A percentile compares a stretch with the other conserved stretches of the same genome.
These are phyloP conservation scores for Acanthamoeba lugdunensis DNA, from an alignment of 208 protist species.

Conservation along the genomic window DNA sequence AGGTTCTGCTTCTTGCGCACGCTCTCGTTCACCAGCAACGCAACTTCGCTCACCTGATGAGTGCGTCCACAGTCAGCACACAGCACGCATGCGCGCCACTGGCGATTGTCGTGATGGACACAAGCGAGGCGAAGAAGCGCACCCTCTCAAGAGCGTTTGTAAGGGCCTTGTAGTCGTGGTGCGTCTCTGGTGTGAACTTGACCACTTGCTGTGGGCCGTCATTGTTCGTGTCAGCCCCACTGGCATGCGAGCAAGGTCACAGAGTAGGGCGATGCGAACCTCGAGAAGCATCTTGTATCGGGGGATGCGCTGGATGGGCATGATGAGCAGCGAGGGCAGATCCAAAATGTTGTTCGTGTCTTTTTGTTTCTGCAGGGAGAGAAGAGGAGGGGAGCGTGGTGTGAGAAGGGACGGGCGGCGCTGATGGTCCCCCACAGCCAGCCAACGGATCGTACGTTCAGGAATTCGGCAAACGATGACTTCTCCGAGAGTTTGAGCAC, in stretches of 20 bases:
- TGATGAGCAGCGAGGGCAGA: slow-evolving; percentile 69
- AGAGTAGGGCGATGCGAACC: background rate
- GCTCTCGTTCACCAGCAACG: slow-evolving; percentile 61
- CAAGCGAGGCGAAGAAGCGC: background rate
- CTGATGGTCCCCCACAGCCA: background rate
- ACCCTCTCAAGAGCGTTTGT: slow-evolving; percentile 48
- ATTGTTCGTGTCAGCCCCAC: no score
- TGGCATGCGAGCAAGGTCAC: no score
- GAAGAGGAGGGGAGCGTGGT: no score
- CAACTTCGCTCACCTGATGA: slow-evolving; percentile 47
- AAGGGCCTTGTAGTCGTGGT: slow-evolving; percentile 46
- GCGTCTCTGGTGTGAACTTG: slow-evolving; percentile 41
- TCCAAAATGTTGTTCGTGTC: slow-evolving; percentile 68
- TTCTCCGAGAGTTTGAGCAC: slow-evolving; percentile 58
- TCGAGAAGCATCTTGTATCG: slow-evolving; percentile 67
- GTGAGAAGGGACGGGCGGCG: background rate
- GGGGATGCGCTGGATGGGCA: slow-evolving; percentile 71
- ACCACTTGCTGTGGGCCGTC: slow-evolving; percentile 30
- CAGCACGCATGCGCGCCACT: background rate
- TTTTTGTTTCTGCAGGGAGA: background rate
- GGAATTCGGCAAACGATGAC: slow-evolving; percentile 42
- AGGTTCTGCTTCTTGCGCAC: slow-evolving; percentile 70
- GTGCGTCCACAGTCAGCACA: background rate
- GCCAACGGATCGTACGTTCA: background rate
- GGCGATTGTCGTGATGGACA: background rate